These are phyloP conservation scores for Maudiozyma saulgeensis DNA, from an alignment of 805 yeast genomes.

Conservation along the genomic window DNA sequence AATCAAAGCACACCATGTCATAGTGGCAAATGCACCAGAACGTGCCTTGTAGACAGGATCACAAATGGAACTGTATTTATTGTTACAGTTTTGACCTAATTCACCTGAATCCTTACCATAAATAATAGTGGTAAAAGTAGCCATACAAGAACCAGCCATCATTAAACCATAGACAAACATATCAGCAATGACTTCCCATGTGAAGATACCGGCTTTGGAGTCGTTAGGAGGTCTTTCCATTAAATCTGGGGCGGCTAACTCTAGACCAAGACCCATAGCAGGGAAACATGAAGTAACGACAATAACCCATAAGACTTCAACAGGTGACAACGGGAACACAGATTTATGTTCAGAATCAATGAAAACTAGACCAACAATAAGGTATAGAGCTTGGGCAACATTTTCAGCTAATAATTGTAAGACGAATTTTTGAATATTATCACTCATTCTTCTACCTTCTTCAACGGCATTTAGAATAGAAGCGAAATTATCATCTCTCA, in stretches of 20 bases:
- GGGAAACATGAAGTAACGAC: conserved; percentile 98
- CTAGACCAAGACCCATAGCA: conserved; percentile 94
- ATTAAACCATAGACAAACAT: conserved; percentile 64
- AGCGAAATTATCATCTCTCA: conserved; percentile 92
- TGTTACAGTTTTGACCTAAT: conserved; percentile 58
- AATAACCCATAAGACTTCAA: conserved; percentile 96
- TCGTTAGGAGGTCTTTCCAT: conserved; percentile 92
- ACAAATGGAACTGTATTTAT: conserved; percentile 39
- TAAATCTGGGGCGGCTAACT: conserved; percentile 89
- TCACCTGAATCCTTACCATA: conserved; percentile 59
- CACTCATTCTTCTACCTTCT: conserved; percentile 95
- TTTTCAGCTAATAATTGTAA: conserved; percentile 92
- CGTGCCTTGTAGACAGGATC: conserved; percentile 61
- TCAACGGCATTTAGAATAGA: conserved; percentile 88
- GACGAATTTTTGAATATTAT: conserved; percentile 86
- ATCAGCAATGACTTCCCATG: conserved; percentile 56
- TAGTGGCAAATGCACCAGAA: conserved; percentile 65
- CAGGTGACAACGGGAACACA: conserved; percentile 90
- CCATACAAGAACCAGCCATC: conserved; percentile 64
- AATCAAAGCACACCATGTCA: conserved; percentile 80
- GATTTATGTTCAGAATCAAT: conserved; percentile 60
- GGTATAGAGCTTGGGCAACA: conserved; percentile 81
- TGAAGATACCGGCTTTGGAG: conserved; percentile 74
- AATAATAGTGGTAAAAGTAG: conserved; percentile 53
- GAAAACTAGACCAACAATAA: conserved; percentile 73